A percentile compares a stretch with the other conserved stretches of the same genome.
These are phyloP conservation scores for Stylosanthes scabra DNA, from an alignment of 331 rosid species.

Conservation along the genomic window DNA sequence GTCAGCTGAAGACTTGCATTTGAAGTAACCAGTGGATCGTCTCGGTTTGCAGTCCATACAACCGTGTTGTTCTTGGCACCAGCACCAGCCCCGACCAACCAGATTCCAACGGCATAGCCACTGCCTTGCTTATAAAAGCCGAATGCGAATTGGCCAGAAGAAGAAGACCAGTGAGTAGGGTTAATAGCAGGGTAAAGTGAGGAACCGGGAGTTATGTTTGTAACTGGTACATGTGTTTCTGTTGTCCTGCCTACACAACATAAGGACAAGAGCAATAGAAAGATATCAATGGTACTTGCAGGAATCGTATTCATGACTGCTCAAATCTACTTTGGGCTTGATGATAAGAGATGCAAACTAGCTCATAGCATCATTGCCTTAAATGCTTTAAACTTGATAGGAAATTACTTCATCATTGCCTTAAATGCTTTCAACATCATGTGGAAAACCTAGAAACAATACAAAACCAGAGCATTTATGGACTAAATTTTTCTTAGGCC, in stretches of 20 bases:
- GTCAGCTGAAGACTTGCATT: slow-evolving; percentile 49
- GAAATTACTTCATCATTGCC: not conserved
- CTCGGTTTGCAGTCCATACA: slow-evolving; percentile 58
- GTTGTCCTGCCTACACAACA: not conserved
- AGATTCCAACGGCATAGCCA: slow-evolving; percentile 51
- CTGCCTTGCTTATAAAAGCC: slow-evolving; percentile 54
- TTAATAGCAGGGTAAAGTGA: slow-evolving; percentile 39
- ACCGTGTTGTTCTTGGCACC: slow-evolving; percentile 20
- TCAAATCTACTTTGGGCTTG: not conserved
- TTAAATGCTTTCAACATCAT: no score
- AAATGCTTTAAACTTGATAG: not conserved
- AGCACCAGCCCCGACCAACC: no score
- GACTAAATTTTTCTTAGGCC: not conserved
- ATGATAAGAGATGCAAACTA: not conserved
- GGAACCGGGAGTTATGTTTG: slow-evolving; percentile 22
- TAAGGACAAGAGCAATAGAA: slow-evolving; percentile 11
- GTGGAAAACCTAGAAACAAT: not conserved
- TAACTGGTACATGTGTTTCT: not conserved
- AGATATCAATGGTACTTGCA: not conserved
- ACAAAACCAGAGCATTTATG: no score
- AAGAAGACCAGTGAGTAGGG: slow-evolving; percentile 46
- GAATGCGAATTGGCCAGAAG: slow-evolving; percentile 56
- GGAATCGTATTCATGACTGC: slow-evolving; percentile 25
- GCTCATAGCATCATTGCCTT: not conserved
- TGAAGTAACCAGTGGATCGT: slow-evolving; percentile 43